Conservation (phyloP, 352 stramenopile species). For the Bremia lactucae region DNA sequence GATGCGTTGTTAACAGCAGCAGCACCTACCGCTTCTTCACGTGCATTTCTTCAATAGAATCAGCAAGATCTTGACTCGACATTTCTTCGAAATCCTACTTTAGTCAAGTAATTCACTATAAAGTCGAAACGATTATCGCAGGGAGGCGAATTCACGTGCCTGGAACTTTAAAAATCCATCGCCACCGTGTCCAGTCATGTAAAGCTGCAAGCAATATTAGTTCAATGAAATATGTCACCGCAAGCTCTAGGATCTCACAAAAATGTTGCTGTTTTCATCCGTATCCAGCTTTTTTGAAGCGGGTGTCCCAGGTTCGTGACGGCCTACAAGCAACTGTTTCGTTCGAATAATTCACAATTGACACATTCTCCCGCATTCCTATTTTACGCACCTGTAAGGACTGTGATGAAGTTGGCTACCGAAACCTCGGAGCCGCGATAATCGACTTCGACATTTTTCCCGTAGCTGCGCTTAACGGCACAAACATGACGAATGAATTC, state of each 20-base stretch:
- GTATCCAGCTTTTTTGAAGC: constrained; percentile 84
- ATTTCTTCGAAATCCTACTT: constrained; percentile 92
- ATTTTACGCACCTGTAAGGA: constrained; percentile 67
- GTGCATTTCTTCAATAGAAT: constrained; percentile 91
- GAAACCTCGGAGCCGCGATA: constrained; percentile 94
- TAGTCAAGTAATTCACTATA: constrained; percentile 2
- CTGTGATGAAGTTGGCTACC: constrained; percentile 93
- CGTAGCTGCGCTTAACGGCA: constrained; percentile 39
- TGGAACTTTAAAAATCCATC: constrained; percentile 98
- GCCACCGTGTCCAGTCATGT: constrained; percentile 92
- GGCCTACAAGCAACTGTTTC: no score
- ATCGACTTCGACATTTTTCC: constrained; percentile 89
- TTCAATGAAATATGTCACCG: constrained; percentile 22
- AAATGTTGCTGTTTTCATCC: constrained; percentile 86
- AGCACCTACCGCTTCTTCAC: constrained; percentile 65
- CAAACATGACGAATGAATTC: no score
- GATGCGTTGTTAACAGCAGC: background rate
- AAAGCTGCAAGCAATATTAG: constrained; percentile 41
- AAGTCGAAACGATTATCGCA: constrained; percentile 1
- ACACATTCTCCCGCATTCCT: background rate
- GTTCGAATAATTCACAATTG: background rate
- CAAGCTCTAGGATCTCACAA: constrained; percentile 28
- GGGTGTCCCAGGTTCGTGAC: constrained; percentile 81
- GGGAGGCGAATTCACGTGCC: constrained; percentile 18
- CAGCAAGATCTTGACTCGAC: constrained; percentile 89